Evolutionary conservation across 208 protist species (phyloP).

Genomic region (Acanthamoeba divionensis): DNA sequence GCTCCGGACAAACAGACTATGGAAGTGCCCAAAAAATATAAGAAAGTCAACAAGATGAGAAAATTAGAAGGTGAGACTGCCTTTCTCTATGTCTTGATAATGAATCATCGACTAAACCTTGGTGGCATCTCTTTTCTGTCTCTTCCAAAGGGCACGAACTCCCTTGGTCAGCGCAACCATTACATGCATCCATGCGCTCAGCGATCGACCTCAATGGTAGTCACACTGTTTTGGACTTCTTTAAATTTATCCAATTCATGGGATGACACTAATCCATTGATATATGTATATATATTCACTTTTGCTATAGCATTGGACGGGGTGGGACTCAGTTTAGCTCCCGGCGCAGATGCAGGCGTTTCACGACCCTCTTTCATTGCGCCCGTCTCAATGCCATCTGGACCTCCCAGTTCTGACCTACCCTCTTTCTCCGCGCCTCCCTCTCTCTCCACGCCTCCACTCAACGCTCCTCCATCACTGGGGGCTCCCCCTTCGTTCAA

Average conservation of each 20-base stretch:
- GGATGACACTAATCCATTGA: too few species aligned
- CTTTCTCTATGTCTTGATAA: background rate
- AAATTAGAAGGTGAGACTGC: background rate
- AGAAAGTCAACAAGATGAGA: background rate
- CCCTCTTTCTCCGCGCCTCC: background rate
- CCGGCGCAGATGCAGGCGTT: background rate
- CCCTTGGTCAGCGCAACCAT: conserved; percentile 19
- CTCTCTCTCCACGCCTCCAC: too few species aligned
- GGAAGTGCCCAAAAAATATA: background rate
- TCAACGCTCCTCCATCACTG: too few species aligned
- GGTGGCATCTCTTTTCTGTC: background rate
- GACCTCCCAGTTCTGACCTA: background rate
- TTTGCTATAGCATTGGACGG: conserved; percentile 22
- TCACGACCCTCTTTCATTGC: background rate
- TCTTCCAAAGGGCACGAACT: background rate
- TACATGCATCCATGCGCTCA: background rate
- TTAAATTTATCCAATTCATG: too few species aligned
- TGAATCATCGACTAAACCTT: background rate
- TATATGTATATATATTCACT: too few species aligned
- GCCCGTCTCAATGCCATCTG: background rate
- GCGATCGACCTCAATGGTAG: conserved; percentile 45
- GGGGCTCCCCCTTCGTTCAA: too few species aligned
- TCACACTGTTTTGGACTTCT: too few species aligned
- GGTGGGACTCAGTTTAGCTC: background rate
- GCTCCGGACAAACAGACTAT: conserved; percentile 21